Percentiles rank a stretch among this genome's conserved stretches.
phyloP scores from a whole-genome alignment of 768 basidiomycete genomes.

The Pleurotus platypus region DNA sequence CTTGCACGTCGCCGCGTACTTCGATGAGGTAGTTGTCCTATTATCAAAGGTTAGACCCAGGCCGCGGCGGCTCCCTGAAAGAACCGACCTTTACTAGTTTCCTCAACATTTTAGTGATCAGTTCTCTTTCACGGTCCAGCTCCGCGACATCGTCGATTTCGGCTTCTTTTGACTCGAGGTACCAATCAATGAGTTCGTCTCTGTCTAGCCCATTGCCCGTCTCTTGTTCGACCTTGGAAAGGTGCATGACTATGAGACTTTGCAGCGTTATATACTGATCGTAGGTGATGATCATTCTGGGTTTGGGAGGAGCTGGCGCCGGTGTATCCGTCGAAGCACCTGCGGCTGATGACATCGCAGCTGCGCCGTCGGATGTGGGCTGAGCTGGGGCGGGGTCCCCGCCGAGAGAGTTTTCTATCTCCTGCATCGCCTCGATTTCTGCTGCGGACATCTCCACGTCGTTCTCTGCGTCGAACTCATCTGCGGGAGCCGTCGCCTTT shows the following conservation, averaged over 20 bases:
- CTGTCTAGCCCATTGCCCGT: constrained; percentile 77
- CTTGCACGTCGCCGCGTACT: constrained; percentile 78
- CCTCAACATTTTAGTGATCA: constrained; percentile 83
- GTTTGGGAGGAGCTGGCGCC: constrained; percentile 42
- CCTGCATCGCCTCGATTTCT: constrained; percentile 50
- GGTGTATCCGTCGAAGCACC: constrained; percentile 18
- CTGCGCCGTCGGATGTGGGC: constrained; percentile 25
- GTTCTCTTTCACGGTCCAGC: constrained; percentile 85
- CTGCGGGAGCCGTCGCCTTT: constrained; percentile 28
- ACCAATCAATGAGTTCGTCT: constrained; percentile 96
- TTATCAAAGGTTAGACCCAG: background rate
- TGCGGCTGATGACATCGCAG: constrained; percentile 29
- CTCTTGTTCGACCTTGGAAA: constrained; percentile 73
- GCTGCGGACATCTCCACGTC: constrained; percentile 64
- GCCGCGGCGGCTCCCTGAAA: background rate
- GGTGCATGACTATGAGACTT: constrained; percentile 80
- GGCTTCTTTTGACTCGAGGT: constrained; percentile 84
- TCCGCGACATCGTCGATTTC: constrained; percentile 83
- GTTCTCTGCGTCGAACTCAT: constrained; percentile 45
- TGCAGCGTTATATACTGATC: constrained; percentile 92
- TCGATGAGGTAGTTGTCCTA: constrained; percentile 87
- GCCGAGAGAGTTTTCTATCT: constrained; percentile 46
- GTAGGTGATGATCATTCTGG: constrained; percentile 90
- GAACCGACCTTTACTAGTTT: constrained; percentile 84
- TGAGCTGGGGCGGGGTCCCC: constrained; percentile 20